These are phyloP conservation scores for Ampelocalamus luodianensis DNA, from an alignment of 176 grass and related monocot species.

Conservation along the genomic window DNA sequence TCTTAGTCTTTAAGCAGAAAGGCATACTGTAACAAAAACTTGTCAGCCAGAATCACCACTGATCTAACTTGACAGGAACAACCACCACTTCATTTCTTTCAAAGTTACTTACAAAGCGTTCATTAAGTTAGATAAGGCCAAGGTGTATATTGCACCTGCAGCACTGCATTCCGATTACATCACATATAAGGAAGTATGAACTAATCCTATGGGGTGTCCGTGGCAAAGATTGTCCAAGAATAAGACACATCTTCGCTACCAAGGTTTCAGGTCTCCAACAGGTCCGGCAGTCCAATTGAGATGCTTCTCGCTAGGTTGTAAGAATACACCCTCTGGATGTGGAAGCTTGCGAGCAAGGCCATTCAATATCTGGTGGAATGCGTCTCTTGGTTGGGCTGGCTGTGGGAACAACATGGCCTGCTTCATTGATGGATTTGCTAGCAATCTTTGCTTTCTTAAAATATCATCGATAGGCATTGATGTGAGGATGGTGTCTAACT, in stretches of 20 bases:
- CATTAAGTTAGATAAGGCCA: constrained; percentile 42
- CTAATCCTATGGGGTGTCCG: constrained; percentile 37
- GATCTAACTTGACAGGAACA: constrained; percentile 15
- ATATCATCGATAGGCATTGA: constrained; percentile 84
- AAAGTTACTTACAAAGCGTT: constrained; percentile 4
- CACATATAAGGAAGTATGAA: constrained; percentile 36
- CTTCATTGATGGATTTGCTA: constrained; percentile 96
- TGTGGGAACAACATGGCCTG: constrained; percentile 90
- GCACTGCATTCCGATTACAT: constrained; percentile 43
- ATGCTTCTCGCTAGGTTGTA: constrained; percentile 53
- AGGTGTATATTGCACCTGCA: constrained; percentile 48
- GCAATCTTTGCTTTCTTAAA: constrained; percentile 90
- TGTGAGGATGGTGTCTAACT: constrained; percentile 87
- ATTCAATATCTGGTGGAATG: constrained; percentile 96
- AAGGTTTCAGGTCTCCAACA: constrained; percentile 86
- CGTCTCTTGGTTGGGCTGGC: constrained; percentile 79
- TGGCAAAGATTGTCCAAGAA: not conserved
- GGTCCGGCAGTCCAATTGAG: constrained; percentile 95
- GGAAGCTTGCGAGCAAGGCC: constrained; percentile 91
- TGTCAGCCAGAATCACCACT: not conserved
- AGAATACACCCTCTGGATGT: constrained; percentile 65
- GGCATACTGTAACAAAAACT: not conserved
- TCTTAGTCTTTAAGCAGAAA: not conserved
- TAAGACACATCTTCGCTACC: constrained; percentile 46
- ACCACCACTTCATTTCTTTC: constrained; percentile 43